Evolutionary conservation across 768 basidiomycete genomes (phyloP).

Genomic region (Rhizopogon roseolus): DNA sequence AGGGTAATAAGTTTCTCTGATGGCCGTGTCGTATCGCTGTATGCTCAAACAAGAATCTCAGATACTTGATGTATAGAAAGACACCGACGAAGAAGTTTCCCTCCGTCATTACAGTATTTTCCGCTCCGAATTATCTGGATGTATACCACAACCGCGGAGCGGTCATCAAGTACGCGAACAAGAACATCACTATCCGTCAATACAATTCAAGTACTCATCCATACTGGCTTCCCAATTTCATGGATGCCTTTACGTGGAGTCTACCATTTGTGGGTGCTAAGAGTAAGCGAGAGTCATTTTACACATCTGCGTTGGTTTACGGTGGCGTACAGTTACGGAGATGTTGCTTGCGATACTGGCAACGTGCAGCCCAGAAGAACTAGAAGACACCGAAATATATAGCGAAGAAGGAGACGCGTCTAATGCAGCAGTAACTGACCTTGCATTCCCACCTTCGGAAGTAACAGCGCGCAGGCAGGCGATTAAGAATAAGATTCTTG

Average conservation of each 20-base stretch:
- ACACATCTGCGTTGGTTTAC: background rate
- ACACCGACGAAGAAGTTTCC: constrained; percentile 95
- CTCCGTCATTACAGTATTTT: constrained; percentile 97
- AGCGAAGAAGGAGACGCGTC: constrained; percentile 38
- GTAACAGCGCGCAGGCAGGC: constrained; percentile 55
- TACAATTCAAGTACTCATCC: constrained; percentile 78
- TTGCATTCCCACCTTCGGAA: constrained; percentile 35
- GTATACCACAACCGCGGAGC: constrained; percentile 97
- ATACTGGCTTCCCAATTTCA: constrained; percentile 97
- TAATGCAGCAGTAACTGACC: constrained; percentile 19
- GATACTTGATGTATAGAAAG: constrained; percentile 92
- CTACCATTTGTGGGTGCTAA: constrained; percentile 97
- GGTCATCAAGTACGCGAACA: constrained; percentile 95
- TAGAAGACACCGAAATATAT: constrained; percentile 52
- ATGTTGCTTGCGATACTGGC: constrained; percentile 95
- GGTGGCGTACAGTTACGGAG: constrained; percentile 69
- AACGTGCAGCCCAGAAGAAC: constrained; percentile 91
- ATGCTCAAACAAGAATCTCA: constrained; percentile 20
- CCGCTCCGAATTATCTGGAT: constrained; percentile 96
- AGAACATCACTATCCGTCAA: constrained; percentile 94
- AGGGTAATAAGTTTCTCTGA: constrained; percentile 49
- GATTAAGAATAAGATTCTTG: constrained; percentile 93
- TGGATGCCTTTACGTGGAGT: constrained; percentile 99
- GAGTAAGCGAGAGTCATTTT: constrained; percentile 49
- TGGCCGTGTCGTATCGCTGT: background rate